Evolutionary conservation across 2,329 filamentous ascomycete genomes (phyloP).

Genomic region (Didymella keratinophila): DNA sequence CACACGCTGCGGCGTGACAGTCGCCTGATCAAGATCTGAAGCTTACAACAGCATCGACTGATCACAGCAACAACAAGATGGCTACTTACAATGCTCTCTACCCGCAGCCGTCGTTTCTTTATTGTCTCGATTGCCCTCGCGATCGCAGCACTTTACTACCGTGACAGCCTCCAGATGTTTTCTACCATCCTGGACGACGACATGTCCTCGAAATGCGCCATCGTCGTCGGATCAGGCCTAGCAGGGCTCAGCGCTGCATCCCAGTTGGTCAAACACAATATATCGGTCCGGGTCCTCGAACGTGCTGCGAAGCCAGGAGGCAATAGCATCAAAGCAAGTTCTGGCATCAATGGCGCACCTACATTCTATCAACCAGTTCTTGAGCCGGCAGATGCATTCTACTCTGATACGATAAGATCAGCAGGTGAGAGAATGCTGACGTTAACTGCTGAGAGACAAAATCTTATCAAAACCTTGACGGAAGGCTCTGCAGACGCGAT

Average conservation of each 20-base stretch:
- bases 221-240: constrained; percentile 71
- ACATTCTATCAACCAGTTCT: constrained; percentile 63
- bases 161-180: constrained; percentile 7
- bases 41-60: constrained; percentile 13
- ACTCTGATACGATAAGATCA: constrained; percentile 64
- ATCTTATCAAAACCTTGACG: constrained; percentile 60
- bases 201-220: constrained; percentile 50
- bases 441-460: constrained; percentile 48
- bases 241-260: constrained; percentile 68
- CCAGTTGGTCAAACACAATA: constrained; percentile 61
- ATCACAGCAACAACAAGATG: background rate
- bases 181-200: constrained; percentile 13
- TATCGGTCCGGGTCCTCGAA: constrained; percentile 66
- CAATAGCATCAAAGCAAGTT: constrained; percentile 72
- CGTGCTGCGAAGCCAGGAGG: constrained; percentile 67
- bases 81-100: constrained; percentile 7
- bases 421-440: constrained; percentile 55
- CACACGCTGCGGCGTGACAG: constrained; percentile 14
- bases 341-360: constrained; percentile 69
- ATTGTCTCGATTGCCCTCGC: background rate
- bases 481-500: constrained; percentile 59
- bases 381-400: constrained; percentile 55
- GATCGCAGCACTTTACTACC: background rate
- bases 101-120: background rate
- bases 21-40: constrained; percentile 20